phyloP scores from a whole-genome alignment of 768 basidiomycete genomes.

The Thelephora aurantiotincta region DNA sequence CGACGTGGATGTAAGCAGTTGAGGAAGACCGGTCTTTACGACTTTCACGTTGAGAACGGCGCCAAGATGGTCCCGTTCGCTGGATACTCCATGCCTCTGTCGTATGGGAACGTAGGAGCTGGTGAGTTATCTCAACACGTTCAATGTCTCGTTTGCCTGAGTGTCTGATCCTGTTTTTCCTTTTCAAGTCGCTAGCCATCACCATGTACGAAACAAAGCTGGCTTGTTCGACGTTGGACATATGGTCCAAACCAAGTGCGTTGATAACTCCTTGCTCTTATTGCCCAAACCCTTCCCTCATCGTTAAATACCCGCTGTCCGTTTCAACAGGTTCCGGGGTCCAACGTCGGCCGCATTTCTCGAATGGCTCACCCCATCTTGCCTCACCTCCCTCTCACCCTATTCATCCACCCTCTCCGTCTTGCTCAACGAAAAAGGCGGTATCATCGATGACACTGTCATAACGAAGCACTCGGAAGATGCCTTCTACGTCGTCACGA shows the following conservation, averaged over 20 bases:
- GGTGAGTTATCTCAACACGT: conserved; percentile 25
- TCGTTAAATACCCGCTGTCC: not conserved
- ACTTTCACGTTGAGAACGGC: conserved; percentile 71
- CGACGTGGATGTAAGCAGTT: conserved; percentile 19
- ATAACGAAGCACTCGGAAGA: conserved; percentile 72
- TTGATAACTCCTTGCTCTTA: not conserved
- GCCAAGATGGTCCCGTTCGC: conserved; percentile 97
- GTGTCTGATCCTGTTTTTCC: conserved; percentile 6
- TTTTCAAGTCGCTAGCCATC: conserved; percentile 69
- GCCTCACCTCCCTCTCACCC: conserved; percentile 47
- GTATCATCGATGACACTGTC: conserved; percentile 93
- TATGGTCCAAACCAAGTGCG: conserved; percentile 89
- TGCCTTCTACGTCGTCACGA: conserved; percentile 91
- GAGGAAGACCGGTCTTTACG: conserved; percentile 65
- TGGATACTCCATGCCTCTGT: conserved; percentile 87
- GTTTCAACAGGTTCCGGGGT: conserved; percentile 59
- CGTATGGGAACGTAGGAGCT: conserved; percentile 74
- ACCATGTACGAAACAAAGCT: conserved; percentile 67
- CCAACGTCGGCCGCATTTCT: conserved; percentile 68
- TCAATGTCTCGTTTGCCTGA: not conserved
- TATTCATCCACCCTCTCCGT: conserved; percentile 81
- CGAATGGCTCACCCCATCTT: conserved; percentile 82
- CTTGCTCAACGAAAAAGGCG: conserved; percentile 76
- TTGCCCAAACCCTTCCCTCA: not conserved
- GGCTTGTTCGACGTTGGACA: conserved; percentile 97